Conservation (phyloP, 2,329 filamentous ascomycete genomes). For the Dryadomyces quercus-mongolicae region DNA sequence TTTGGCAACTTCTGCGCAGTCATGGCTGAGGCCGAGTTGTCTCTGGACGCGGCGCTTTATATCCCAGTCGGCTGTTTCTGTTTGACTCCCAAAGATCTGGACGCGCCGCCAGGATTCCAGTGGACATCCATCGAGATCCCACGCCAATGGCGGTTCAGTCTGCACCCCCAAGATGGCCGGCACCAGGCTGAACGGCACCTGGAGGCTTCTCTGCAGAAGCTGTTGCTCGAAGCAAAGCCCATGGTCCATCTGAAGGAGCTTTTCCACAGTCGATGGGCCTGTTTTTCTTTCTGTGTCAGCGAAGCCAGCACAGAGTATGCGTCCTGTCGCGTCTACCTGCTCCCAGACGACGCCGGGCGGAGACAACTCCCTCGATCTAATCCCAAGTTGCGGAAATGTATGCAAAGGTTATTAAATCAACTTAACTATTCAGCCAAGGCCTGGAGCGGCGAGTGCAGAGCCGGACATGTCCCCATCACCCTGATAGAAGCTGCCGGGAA, state of each 20-base stretch:
- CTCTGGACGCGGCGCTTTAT: constrained; percentile 1
- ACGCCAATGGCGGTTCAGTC: too few relatives aligned
- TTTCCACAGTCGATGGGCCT: constrained; percentile 28
- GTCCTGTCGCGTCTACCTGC: constrained; percentile 43
- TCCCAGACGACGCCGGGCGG: constrained; percentile 53
- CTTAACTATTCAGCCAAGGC: constrained; percentile 42
- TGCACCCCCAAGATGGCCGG: background rate
- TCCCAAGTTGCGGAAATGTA: constrained; percentile 27
- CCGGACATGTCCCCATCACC: background rate
- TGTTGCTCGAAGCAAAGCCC: constrained; percentile 5
- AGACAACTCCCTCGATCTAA: constrained; percentile 36
- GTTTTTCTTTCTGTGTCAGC: constrained; percentile 25
- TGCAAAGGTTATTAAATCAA: constrained; percentile 33
- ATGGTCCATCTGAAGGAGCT: constrained; percentile 15
- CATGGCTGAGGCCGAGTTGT: background rate
- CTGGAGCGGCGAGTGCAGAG: constrained; percentile 30
- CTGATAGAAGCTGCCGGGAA: background rate
- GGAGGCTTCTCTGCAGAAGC: constrained; percentile 3
- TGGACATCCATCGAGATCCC: background rate
- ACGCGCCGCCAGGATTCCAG: background rate
- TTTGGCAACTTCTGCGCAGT: background rate
- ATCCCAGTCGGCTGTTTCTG: constrained; percentile 8
- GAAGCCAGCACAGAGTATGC: constrained; percentile 12
- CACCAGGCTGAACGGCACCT: background rate
- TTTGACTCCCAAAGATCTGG: background rate